Conservation (phyloP, 495 filamentous ascomycete genomes). For the Penicillium cosmopolitanum region DNA sequence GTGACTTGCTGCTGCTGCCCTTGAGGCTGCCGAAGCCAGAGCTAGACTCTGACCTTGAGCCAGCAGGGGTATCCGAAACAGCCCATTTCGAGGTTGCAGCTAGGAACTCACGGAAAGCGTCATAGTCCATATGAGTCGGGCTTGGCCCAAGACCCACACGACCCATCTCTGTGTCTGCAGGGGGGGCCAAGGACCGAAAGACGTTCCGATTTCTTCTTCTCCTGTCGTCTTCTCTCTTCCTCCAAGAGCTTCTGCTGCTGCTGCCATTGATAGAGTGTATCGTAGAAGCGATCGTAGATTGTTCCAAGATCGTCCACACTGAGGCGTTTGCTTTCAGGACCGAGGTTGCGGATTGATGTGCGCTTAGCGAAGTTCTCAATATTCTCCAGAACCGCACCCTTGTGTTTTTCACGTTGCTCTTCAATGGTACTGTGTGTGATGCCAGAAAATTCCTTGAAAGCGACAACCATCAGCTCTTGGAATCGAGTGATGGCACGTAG, state of each 20-base stretch:
- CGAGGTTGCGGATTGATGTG: slow-evolving; percentile 93
- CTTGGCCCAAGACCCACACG: slow-evolving; percentile 89
- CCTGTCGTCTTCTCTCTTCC: slow-evolving; percentile 66
- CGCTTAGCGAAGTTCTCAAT: slow-evolving; percentile 98
- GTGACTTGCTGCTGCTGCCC: slow-evolving; percentile 46
- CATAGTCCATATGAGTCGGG: slow-evolving; percentile 90
- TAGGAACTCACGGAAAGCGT: slow-evolving; percentile 91
- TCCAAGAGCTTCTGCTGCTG: slow-evolving; percentile 77
- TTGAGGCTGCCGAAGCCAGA: slow-evolving; percentile 54
- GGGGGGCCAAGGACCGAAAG: slow-evolving; percentile 43
- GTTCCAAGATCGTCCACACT: slow-evolving; percentile 82
- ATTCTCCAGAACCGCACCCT: slow-evolving; percentile 85
- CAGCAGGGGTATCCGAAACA: slow-evolving; percentile 73
- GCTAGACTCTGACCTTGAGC: slow-evolving; percentile 59
- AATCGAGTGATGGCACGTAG: slow-evolving; percentile 90
- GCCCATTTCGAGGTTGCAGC: slow-evolving; percentile 90
- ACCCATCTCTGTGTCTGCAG: slow-evolving; percentile 57
- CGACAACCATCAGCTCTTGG: slow-evolving; percentile 97
- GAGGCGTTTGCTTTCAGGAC: slow-evolving; percentile 90
- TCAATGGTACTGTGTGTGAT: slow-evolving; percentile 92
- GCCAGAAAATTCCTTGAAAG: slow-evolving; percentile 94
- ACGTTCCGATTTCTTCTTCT: slow-evolving; percentile 58
- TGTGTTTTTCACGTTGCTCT: slow-evolving; percentile 88
- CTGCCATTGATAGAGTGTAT: slow-evolving; percentile 85
- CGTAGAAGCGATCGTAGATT: slow-evolving; percentile 92